A percentile compares a stretch with the other conserved stretches of the same genome.
These are phyloP conservation scores for Lolium perenne DNA, from an alignment of 176 grass and related monocot species.

Conservation along the genomic window DNA sequence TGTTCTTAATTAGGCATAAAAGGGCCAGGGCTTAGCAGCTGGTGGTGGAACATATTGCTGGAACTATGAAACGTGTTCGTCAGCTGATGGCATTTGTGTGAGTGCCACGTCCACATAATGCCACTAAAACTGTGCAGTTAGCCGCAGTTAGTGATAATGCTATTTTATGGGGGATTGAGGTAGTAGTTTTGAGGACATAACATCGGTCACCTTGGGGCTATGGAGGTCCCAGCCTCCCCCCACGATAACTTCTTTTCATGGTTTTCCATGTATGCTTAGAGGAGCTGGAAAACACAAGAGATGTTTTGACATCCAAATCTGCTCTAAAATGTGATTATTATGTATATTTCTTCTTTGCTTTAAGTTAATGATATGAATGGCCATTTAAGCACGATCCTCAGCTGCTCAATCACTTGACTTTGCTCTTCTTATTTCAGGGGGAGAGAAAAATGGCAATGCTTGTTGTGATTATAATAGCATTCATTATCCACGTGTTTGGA, in stretches of 20 bases:
- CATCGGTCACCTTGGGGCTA: not conserved
- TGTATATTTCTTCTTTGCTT: not conserved
- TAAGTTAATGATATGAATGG: not conserved
- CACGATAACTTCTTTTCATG: not conserved
- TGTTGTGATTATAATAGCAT: slow-evolving; percentile 76
- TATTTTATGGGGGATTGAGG: not conserved
- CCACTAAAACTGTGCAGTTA: not conserved
- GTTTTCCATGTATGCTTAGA: not conserved
- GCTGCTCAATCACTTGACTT: slow-evolving; percentile 19
- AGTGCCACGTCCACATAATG: not conserved
- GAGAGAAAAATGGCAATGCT: slow-evolving; percentile 90
- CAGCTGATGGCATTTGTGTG: not conserved
- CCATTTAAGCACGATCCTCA: not conserved
- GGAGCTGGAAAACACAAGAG: not conserved
- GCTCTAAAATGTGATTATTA: not conserved
- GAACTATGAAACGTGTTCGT: not conserved
- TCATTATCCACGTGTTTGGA: slow-evolving; percentile 83
- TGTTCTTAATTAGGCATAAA: not conserved
- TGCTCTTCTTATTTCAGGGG: slow-evolving; percentile 54
- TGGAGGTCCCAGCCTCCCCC: not conserved
- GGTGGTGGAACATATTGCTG: not conserved
- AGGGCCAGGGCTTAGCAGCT: not conserved
- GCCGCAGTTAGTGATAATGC: not conserved
- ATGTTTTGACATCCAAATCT: not conserved
- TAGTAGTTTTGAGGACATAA: not conserved